These are phyloP conservation scores for Noccaea caerulescens DNA, from an alignment of 345 rosid genomes.

Conservation along the genomic window DNA sequence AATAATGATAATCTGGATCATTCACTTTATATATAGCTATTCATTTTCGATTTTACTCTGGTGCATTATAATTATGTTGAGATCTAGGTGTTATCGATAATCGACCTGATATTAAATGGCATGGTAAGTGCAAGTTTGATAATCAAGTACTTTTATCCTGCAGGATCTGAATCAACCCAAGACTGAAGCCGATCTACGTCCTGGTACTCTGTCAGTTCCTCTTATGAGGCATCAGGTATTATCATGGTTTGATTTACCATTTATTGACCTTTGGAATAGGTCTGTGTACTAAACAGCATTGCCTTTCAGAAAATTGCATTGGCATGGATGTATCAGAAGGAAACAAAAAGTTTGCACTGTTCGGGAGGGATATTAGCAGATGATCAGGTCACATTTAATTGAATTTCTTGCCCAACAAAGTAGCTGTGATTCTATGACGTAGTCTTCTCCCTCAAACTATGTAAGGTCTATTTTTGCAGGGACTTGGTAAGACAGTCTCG, in stretches of 20 bases:
- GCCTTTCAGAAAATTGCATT: conserved; percentile 87
- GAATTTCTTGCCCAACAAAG: conserved; percentile 9
- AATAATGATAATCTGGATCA: not conserved
- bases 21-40: conserved; percentile 4
- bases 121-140: conserved; percentile 12
- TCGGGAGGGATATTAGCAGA: conserved; percentile 97
- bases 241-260: conserved; percentile 33
- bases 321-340: conserved; percentile 96
- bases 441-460: conserved; percentile 41
- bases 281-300: conserved; percentile 33
- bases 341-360: conserved; percentile 78
- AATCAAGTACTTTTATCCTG: conserved; percentile 19
- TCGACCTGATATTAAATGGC: conserved; percentile 6
- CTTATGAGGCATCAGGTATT: conserved; percentile 97
- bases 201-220: conserved; percentile 77
- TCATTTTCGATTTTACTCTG: not conserved
- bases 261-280: conserved; percentile 26
- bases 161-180: conserved; percentile 89
- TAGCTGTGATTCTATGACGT: conserved; percentile 44
- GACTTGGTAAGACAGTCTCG: conserved; percentile 97
- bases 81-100: conserved; percentile 13
- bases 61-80: conserved; percentile 18
- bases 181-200: conserved; percentile 66
- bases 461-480: conserved; percentile 54
- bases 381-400: conserved; percentile 71